Conservation (phyloP, 2,329 filamentous ascomycete species). For the Fusarium algeriense region DNA sequence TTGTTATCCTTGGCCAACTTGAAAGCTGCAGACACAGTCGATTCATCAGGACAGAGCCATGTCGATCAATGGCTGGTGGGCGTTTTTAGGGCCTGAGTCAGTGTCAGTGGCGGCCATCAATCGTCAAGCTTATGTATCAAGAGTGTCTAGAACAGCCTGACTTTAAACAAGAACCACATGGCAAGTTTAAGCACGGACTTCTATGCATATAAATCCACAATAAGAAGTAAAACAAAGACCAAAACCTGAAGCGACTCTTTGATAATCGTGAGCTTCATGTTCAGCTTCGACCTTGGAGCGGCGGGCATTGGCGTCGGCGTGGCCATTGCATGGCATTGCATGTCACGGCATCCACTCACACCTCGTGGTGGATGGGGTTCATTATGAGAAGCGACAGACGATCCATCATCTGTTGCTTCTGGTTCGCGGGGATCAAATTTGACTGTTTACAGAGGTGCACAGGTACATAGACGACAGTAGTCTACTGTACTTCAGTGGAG, state of each 20-base stretch:
- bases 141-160: slow-evolving; percentile 8
- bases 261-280: neutral
- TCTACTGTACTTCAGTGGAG: neutral
- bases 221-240: neutral
- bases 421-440: slow-evolving; percentile 12
- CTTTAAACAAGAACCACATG: slow-evolving; percentile 15
- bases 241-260: slow-evolving; percentile 9
- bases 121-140: neutral
- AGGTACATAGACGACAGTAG: neutral
- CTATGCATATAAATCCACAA: neutral
- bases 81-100: slow-evolving; percentile 14
- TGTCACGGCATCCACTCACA: slow-evolving; percentile 23
- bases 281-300: slow-evolving; percentile 15
- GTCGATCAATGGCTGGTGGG: slow-evolving; percentile 10
- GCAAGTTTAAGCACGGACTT: slow-evolving; percentile 7
- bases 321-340: neutral
- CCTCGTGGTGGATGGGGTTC: slow-evolving; percentile 21
- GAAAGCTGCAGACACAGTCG: neutral
- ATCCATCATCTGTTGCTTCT: slow-evolving; percentile 9
- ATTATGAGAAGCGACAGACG: slow-evolving; percentile 1
- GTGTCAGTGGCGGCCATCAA: slow-evolving; percentile 1
- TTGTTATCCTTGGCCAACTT: neutral
- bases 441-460: slow-evolving; percentile 15
- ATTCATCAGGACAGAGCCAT: slow-evolving; percentile 4
- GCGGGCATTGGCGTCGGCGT: slow-evolving; percentile 5